Conservation (phyloP, 75 land plant species). For the Azolla pinnata region DNA sequence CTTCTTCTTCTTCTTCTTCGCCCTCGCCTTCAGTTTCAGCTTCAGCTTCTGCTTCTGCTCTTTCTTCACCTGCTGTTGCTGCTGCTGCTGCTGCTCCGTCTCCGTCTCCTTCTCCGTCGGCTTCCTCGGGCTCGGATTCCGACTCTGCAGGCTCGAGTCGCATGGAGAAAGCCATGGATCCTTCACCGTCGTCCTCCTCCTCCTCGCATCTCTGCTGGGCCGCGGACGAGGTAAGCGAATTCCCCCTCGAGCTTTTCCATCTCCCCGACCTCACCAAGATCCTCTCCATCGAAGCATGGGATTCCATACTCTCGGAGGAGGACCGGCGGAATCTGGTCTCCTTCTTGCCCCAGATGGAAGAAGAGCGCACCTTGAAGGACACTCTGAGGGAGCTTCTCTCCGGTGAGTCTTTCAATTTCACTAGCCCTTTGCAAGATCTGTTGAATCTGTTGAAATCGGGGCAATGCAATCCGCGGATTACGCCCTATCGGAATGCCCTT, state of each 20-base stretch:
- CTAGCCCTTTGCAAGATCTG: slow-evolving; percentile 56
- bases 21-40: no score
- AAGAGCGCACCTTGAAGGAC: slow-evolving; percentile 33
- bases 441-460: slow-evolving; percentile 75
- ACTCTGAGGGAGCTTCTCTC: slow-evolving; percentile 62
- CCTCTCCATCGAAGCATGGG: slow-evolving; percentile 86
- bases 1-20: no score
- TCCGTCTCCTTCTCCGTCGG: no score
- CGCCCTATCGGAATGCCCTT: slow-evolving; percentile 57
- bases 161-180: background rate
- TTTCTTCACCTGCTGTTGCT: no score
- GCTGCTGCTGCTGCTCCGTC: no score
- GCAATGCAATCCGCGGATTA: slow-evolving; percentile 66
- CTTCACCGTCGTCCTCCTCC: slow-evolving; percentile 26
- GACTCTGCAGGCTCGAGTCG: background rate
- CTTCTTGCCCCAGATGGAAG: slow-evolving; percentile 70
- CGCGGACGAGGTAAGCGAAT: slow-evolving; percentile 45
- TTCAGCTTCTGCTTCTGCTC: no score
- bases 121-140: no score
- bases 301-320: slow-evolving; percentile 74
- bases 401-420: slow-evolving; percentile 67
- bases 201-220: slow-evolving; percentile 69
- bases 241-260: slow-evolving; percentile 78
- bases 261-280: slow-evolving; percentile 52
- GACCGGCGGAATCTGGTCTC: slow-evolving; percentile 57